Conservation (phyloP, 2,329 filamentous ascomycete genomes). For the Talaromyces sp. region DNA sequence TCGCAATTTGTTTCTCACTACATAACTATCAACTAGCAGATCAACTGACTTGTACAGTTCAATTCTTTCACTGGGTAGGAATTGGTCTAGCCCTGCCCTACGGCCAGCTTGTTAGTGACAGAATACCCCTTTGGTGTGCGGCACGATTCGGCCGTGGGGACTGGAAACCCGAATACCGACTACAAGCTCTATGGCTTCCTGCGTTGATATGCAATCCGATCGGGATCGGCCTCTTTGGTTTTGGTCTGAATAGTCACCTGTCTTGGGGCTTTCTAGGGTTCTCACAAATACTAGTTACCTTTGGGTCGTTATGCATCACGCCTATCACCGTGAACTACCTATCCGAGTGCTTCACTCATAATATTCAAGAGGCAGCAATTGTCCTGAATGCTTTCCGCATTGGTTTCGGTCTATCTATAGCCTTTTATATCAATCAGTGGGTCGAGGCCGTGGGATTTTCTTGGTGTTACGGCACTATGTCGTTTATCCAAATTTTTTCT, state of each 20-base stretch:
- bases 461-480: conserved; percentile 13
- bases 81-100: conserved; percentile 3
- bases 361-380: conserved; percentile 2
- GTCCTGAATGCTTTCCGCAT: conserved; percentile 13
- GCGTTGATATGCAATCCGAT: conserved; percentile 9
- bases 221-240: conserved; percentile 13
- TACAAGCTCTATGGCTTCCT: conserved; percentile 12
- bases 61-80: conserved; percentile 15
- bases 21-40: not conserved
- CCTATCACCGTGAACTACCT: conserved; percentile 16
- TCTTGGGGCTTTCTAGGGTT: conserved; percentile 11
- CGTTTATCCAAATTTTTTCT: conserved; percentile 9
- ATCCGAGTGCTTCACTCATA: conserved; percentile 16
- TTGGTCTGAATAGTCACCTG: conserved; percentile 7
- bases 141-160: conserved; percentile 8
- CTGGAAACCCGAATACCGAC: conserved; percentile 18
- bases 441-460: not conserved
- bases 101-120: conserved; percentile 12
- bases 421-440: conserved; percentile 15
- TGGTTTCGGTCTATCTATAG: conserved; percentile 3
- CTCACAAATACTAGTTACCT: conserved; percentile 5
- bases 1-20: no score
- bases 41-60: conserved; percentile 7
- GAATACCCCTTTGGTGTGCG: conserved; percentile 10
- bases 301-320: not conserved